Percentiles rank a stretch among this genome's conserved stretches.
These are phyloP conservation scores for Didymella sp. DNA, from an alignment of 2,329 filamentous ascomycete genomes.

Conservation along the genomic window DNA sequence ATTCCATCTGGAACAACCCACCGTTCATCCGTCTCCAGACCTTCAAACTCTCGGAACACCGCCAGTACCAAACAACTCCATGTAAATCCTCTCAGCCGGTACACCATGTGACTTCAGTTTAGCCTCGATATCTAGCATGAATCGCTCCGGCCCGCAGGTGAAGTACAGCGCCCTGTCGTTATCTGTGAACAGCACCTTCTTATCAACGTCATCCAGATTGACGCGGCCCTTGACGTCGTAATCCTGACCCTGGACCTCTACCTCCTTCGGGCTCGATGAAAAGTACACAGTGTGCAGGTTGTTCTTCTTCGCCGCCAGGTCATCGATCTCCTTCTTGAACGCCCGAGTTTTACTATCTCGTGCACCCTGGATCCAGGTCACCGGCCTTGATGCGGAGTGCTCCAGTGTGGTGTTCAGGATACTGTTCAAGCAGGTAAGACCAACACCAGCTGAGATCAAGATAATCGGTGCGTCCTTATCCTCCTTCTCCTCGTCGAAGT, in stretches of 20 bases:
- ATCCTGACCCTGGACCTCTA: slow-evolving; percentile 59
- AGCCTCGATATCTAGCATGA: slow-evolving; percentile 69
- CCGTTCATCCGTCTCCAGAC: background rate
- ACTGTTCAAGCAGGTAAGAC: slow-evolving; percentile 69
- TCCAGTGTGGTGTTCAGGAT: slow-evolving; percentile 63
- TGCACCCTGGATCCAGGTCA: slow-evolving; percentile 70
- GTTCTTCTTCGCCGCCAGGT: slow-evolving; percentile 52
- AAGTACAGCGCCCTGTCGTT: slow-evolving; percentile 69
- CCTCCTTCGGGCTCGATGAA: slow-evolving; percentile 58
- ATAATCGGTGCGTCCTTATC: slow-evolving; percentile 62
- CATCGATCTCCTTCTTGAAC: slow-evolving; percentile 61
- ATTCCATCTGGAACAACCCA: slow-evolving; percentile 6
- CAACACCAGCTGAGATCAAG: slow-evolving; percentile 72
- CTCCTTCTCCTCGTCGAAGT: slow-evolving; percentile 58
- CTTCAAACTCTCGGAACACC: slow-evolving; percentile 42
- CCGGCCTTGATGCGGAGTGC: slow-evolving; percentile 51
- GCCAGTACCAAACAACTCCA: slow-evolving; percentile 67
- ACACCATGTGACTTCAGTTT: slow-evolving; percentile 65
- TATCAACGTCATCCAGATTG: slow-evolving; percentile 63
- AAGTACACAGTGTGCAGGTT: slow-evolving; percentile 66
- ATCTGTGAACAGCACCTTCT: slow-evolving; percentile 63
- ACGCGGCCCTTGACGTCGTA: slow-evolving; percentile 67
- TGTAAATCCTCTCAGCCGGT: slow-evolving; percentile 63
- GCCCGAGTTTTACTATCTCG: slow-evolving; percentile 60
- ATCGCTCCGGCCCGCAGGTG: slow-evolving; percentile 72